Base-by-base conservation (phyloP, 2,329 filamentous ascomycete species). In the Diaporthe sp. region DNA sequence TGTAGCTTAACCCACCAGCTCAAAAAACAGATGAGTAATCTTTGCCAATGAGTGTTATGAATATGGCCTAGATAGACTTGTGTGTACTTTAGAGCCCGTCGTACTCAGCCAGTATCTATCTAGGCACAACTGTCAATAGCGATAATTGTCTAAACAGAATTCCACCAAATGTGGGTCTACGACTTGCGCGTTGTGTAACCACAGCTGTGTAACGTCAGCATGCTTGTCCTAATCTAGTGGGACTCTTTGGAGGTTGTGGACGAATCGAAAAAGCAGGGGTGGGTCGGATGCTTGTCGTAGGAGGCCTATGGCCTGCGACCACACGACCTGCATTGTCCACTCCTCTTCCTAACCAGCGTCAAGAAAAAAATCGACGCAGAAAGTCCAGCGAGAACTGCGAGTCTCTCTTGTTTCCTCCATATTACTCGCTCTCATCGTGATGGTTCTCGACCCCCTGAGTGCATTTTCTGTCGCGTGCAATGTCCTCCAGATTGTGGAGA, bases 401-500 rank as follows among this genome's bases (percentile, higher is more conserved):
- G 1, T 25, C 9, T 7, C 22, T 10, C 12, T 5, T 34, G 31
- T n/a, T 3, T 4, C 17, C 7, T 10, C 57, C 1, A 60, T 4
- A 1, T 15, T 12, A 6, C 15, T 10, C 1, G 2, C 15, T 13
- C 22, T 31, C 8, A 2, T 12, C 39, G 15, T 7, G 13, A 65
- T 65, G 60, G 39, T 31, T 17, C 15, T 65, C 0, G 60, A 65
- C 7, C 60, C 60, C 25, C 13, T 37, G 12, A 31, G 61, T 20
- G 44, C 17, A 7, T 67, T 67, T 49, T 49, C 44, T 1, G 28
- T 67, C 28, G 44, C 61, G 10, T 67, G 61, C 39, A 65, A 65
- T 42, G 60, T 65, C 15, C 39, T 65, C n/a, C 60, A 65, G 39
- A 47, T 65, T 12, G n/a, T 65, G 39, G 39, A 65, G 60, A 65